These are phyloP conservation scores for Alternaria metachromatica DNA, from an alignment of 2,329 filamentous ascomycete species.

Conservation along the genomic window DNA sequence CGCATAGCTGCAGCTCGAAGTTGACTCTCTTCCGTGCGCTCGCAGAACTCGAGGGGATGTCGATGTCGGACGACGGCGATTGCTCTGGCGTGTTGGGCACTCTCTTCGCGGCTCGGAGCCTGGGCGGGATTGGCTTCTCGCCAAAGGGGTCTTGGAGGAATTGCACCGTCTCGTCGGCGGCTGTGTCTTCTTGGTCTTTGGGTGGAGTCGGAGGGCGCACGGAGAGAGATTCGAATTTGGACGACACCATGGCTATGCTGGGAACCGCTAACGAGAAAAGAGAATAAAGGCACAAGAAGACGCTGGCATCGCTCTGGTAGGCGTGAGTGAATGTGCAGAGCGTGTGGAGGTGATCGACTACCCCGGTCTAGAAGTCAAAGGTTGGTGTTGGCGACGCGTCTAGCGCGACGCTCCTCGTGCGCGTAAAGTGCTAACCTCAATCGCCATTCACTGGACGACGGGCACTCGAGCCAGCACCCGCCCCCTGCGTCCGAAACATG, in stretches of 20 bases:
- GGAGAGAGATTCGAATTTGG: slow-evolving; percentile 55
- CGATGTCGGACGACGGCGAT: slow-evolving; percentile 53
- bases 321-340: slow-evolving; percentile 14
- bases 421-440: slow-evolving; percentile 22
- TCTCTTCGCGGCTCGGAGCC: slow-evolving; percentile 25
- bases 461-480: slow-evolving; percentile 6
- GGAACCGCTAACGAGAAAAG: slow-evolving; percentile 30
- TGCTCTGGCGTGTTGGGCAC: slow-evolving; percentile 49
- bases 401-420: slow-evolving; percentile 14
- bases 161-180: slow-evolving; percentile 48
- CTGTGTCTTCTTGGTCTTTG: slow-evolving; percentile 51
- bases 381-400: slow-evolving; percentile 26
- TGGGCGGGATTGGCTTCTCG: slow-evolving; percentile 38
- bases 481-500: background rate
- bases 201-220: slow-evolving; percentile 64
- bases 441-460: slow-evolving; percentile 14
- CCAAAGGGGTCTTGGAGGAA: slow-evolving; percentile 53
- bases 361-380: slow-evolving; percentile 13
- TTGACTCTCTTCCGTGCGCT: slow-evolving; percentile 58
- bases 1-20: slow-evolving; percentile 68
- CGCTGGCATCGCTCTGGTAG: slow-evolving; percentile 35
- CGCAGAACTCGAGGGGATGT: slow-evolving; percentile 37
- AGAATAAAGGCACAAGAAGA: slow-evolving; percentile 23
- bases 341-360: slow-evolving; percentile 21
- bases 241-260: slow-evolving; percentile 51